Conservation (phyloP, 352 stramenopile genomes). For the Phytopythium ostracodes region DNA sequence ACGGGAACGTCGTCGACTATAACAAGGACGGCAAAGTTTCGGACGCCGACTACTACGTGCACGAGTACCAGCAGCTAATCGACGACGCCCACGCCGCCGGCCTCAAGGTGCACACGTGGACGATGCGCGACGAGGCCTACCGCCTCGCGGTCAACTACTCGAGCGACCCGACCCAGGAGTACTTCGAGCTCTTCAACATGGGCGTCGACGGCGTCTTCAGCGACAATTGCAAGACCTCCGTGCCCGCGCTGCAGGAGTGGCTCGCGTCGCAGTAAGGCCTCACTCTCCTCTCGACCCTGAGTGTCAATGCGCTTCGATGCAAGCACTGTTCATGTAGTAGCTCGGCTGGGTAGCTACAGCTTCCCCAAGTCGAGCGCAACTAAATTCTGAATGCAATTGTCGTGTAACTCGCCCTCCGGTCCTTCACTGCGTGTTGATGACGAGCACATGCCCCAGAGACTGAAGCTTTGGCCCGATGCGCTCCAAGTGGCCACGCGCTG, state of each 20-base stretch:
- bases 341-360: too few relatives aligned
- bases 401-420: too few relatives aligned
- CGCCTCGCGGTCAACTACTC: constrained; percentile 62
- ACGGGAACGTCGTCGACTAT: constrained; percentile 41
- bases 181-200: constrained; percentile 59
- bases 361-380: too few relatives aligned
- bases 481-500: too few relatives aligned
- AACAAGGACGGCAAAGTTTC: constrained; percentile 60
- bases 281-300: too few relatives aligned
- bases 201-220: constrained; percentile 63
- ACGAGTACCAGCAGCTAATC: constrained; percentile 38
- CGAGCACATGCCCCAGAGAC: too few relatives aligned
- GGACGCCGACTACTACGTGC: constrained; percentile 58
- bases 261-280: constrained; percentile 22
- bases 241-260: constrained; percentile 37
- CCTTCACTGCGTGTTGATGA: too few relatives aligned
- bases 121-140: constrained; percentile 67
- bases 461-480: too few relatives aligned
- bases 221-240: constrained; percentile 53
- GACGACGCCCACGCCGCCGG: constrained; percentile 48
- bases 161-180: constrained; percentile 53
- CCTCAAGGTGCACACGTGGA: constrained; percentile 57
- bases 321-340: too few relatives aligned
- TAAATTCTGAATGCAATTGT: too few relatives aligned
- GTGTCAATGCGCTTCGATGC: too few relatives aligned